Evolutionary conservation across 345 rosid species (phyloP), one percentile per base, ranked within the genome.

Genomic region (Viola odorata): DNA sequence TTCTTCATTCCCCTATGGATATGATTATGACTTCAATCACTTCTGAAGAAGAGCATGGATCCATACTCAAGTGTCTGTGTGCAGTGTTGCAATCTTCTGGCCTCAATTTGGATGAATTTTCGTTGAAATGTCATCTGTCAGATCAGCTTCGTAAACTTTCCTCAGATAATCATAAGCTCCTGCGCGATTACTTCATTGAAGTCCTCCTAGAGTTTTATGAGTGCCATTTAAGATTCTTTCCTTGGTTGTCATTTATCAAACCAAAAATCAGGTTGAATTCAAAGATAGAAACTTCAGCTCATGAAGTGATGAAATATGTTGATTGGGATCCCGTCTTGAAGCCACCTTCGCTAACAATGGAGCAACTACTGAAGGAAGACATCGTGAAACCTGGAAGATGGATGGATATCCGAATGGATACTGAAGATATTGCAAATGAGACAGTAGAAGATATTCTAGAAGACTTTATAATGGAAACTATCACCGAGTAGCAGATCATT

Each of bases 101-200:
- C 51, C 67, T 75, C 63, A 62, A 69, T 60, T 87, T 91, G 94
- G 84, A 71, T 69, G 78, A 84, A 37, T 76, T 88, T 3, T 37
- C 68, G 55, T 40, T 4, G 12, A 82, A 77, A 70, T 77, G 73
- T 61, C 61, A 64, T 17, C 64, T 42, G 3, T 69, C 79, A 17
- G 82, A 80, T 52, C 75, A 69, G 66, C 58, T 69, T 62, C 74
- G 75, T 41, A 75, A 69, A n/a, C 70, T 71, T 58, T 74, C 81
- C 11, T 50, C 36, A 41, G 60, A 41, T 0, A 61, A 78, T 63
- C 72, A 50, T 3, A 76, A 66, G 58, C 84, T 85, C 61, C 62
- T 91, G 49, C 75, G 73, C 41, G 92, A 79, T 61, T 81, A 77
- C 64, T 57, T 81, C 0, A 80, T 77, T 50, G 96, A 87, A 74